These are phyloP conservation scores for Parafenestella ontariensis DNA, from an alignment of 2,329 filamentous ascomycete species.

Conservation along the genomic window DNA sequence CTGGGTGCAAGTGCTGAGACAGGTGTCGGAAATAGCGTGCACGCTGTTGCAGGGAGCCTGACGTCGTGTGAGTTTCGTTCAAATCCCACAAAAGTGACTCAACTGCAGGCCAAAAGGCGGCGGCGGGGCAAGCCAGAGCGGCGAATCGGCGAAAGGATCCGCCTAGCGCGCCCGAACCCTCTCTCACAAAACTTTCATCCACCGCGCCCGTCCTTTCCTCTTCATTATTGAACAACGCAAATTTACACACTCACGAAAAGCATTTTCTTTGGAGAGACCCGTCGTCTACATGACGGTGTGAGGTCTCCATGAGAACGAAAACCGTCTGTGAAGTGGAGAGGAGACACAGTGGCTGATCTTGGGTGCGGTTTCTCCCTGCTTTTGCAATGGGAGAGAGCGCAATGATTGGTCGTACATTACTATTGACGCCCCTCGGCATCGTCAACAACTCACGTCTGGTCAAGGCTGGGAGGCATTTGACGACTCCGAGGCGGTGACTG, in stretches of 20 bases:
- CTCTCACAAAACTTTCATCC: conserved; percentile 35
- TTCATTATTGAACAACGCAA: conserved; percentile 64
- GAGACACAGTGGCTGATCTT: conserved; percentile 59
- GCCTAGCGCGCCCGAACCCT: conserved; percentile 17
- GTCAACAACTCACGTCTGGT: background rate
- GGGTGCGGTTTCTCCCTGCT: conserved; percentile 63
- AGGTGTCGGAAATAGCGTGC: background rate
- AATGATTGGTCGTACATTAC: conserved; percentile 65
- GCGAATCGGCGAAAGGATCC: conserved; percentile 22
- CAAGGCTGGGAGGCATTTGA: background rate
- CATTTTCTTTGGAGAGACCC: conserved; percentile 62
- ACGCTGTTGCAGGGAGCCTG: conserved; percentile 12
- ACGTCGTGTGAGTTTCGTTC: conserved; percentile 18
- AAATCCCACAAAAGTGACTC: conserved; percentile 43
- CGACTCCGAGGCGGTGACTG: background rate
- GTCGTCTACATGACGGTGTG: conserved; percentile 44
- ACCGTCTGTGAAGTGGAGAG: conserved; percentile 66
- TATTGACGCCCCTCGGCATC: background rate
- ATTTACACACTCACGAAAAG: conserved; percentile 63
- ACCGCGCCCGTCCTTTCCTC: conserved; percentile 41
- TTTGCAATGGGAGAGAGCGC: conserved; percentile 61
- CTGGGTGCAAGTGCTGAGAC: background rate
- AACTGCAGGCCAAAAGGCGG: conserved; percentile 39
- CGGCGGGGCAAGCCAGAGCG: conserved; percentile 30
- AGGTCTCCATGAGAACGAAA: conserved; percentile 63